Percentiles rank a stretch among this genome's conserved stretches.
phyloP scores from a whole-genome alignment of 2,329 filamentous ascomycete species.

The Alternaria sp. region DNA sequence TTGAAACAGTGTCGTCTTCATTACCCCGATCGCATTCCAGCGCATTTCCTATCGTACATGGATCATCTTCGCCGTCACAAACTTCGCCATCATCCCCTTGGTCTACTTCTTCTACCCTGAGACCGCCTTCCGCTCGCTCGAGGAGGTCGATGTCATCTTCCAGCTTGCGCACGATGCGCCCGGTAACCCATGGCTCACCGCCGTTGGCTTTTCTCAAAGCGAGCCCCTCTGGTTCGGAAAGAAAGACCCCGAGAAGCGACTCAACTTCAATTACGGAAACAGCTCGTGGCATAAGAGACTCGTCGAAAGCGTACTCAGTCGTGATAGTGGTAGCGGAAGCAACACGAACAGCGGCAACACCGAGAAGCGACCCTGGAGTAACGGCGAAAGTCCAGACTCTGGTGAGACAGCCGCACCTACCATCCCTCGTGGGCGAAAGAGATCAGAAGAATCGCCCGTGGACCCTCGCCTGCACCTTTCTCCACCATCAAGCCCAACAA shows the following conservation, averaged over 20 bases:
- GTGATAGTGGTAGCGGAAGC: conserved; percentile 20
- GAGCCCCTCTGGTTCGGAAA: conserved; percentile 65
- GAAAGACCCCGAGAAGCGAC: conserved; percentile 52
- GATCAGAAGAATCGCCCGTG: conserved; percentile 15
- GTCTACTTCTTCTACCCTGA: conserved; percentile 67
- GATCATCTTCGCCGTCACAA: conserved; percentile 61
- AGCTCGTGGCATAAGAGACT: conserved; percentile 34
- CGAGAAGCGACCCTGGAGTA: conserved; percentile 1
- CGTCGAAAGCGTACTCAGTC: conserved; percentile 19
- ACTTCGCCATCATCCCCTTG: conserved; percentile 60
- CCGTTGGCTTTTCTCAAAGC: conserved; percentile 57
- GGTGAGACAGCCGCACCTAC: neutral
- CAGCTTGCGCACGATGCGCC: conserved; percentile 56
- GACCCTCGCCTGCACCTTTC: conserved; percentile 8
- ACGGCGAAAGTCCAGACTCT: conserved; percentile 1
- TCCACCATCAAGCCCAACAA: conserved; percentile 4
- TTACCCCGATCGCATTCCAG: conserved; percentile 66
- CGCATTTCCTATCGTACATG: conserved; percentile 63
- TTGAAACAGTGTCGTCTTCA: conserved; percentile 64
- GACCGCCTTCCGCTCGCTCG: conserved; percentile 61
- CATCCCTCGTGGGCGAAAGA: neutral
- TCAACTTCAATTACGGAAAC: conserved; percentile 57
- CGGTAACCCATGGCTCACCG: conserved; percentile 54
- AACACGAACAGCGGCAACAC: conserved; percentile 12
- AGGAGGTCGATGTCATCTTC: conserved; percentile 74